phyloP scores from a whole-genome alignment of 2,329 filamentous ascomycete genomes.

The Pseudocercospora eumusae region DNA sequence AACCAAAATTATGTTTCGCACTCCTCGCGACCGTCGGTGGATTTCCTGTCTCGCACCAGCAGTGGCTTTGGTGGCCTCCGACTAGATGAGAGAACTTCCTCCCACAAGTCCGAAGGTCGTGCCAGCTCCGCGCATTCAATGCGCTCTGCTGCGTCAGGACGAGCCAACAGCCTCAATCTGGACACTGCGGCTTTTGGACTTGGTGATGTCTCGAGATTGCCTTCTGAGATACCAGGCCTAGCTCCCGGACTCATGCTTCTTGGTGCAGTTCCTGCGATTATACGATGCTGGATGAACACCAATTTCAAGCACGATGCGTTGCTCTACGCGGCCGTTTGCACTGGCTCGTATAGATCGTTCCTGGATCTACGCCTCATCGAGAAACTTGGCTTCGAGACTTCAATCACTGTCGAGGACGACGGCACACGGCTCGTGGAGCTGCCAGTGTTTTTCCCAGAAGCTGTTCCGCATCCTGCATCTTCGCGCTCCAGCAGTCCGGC shows the following conservation, averaged over 20 bases:
- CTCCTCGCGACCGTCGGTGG: constrained; percentile 76
- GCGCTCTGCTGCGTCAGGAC: constrained; percentile 72
- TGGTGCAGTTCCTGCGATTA: constrained; percentile 87
- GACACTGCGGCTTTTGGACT: constrained; percentile 70
- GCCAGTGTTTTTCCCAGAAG: constrained; percentile 86
- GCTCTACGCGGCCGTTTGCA: constrained; percentile 88
- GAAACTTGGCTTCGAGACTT: constrained; percentile 69
- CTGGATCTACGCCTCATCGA: constrained; percentile 73
- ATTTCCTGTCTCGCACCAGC: constrained; percentile 72
- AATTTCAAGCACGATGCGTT: constrained; percentile 87
- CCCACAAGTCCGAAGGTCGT: constrained; percentile 92
- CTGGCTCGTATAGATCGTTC: constrained; percentile 85
- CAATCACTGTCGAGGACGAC: constrained; percentile 49
- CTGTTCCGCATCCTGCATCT: constrained; percentile 74
- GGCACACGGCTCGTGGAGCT: constrained; percentile 71
- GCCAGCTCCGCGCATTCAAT: constrained; percentile 85
- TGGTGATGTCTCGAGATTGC: constrained; percentile 67
- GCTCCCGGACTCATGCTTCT: constrained; percentile 83
- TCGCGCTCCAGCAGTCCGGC: constrained; percentile 71
- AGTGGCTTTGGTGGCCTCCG: constrained; percentile 70
- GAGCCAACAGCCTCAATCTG: constrained; percentile 84
- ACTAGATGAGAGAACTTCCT: constrained; percentile 87
- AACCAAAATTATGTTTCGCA: constrained; percentile 89
- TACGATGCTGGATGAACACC: constrained; percentile 90
- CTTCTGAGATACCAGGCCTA: constrained; percentile 70